Base-by-base conservation (phyloP, 2,329 filamentous ascomycete species). In the Ophiostoma novo-ulmi region DNA sequence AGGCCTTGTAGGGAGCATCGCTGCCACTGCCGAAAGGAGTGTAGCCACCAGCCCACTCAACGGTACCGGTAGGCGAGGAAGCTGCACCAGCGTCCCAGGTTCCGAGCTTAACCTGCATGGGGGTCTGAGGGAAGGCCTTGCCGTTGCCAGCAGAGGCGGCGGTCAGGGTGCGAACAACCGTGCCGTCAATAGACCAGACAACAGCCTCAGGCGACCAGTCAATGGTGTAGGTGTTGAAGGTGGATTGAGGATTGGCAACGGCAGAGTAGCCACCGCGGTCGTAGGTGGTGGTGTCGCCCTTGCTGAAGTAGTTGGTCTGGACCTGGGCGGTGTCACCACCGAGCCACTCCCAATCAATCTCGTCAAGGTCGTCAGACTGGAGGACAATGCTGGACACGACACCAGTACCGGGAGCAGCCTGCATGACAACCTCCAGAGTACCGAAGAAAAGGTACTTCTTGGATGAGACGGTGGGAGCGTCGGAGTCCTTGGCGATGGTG, bases 391-490 rank as follows among this genome's bases (percentile, higher is more conserved):
- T 94, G 81, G 93, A 97, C 73, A 99, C 91, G 74, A 99, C 91
- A 75, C 95, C 95, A 7, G 83, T 84, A 63, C 94, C 95, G 3
- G 90, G 86, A 36, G 95, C 90, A 55, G 91, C 90, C 80, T 93
- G 90, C 77, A 97, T 82, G 39, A 87, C 87, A 72, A 93, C 88
- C 70, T 96, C 91, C 75, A 97, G 87, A 77, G 89, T 89, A 73
- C 95, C 95, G 80, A 97, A 98, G 91, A 98, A 97, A 80, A 99
- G 92, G 85, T 97, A 98, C 86, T 93, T 94, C 77, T 88, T 85
- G 71, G 87, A 87, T 76, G 84, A 85, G 80, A 97, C 92, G 44
- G 91, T 92, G 52, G 92, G 89, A 67, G 86, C 88, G 69, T 93
- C 85, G 14, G 78, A 83, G 73, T 87, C 85, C 68, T 87, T 82